Base-by-base conservation (phyloP, 2,329 filamentous ascomycete genomes). In the Beauveria sp. region DNA sequence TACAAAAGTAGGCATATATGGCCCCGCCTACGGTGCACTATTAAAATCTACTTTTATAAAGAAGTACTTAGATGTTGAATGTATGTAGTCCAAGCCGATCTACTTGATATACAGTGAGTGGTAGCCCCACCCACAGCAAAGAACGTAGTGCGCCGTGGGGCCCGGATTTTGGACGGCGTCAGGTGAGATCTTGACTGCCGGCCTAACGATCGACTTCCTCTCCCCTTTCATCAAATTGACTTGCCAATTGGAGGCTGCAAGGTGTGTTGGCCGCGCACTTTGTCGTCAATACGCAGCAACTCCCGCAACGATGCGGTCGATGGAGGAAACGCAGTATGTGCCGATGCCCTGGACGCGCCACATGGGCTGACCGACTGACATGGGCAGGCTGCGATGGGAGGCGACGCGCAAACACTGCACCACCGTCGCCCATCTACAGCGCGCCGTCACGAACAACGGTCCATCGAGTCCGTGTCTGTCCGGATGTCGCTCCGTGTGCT, bases 401-500 rank as follows among this genome's bases (percentile, higher is more conserved):
- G 78, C 81, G 67, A 86, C 88, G 43, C 81, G 85, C 69, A 77
- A 75, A 66, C 78, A 85, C 69, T 80, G 81, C 66, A 77, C 79
- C 60, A 83, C 79, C 68, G 76, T 89, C 63, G 75, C 76, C n/a
- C 81, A 86, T 63, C 77, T 92, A 60, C 86, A 83, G 73, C 79
- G 79, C 65, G 84, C 85, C n/a, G 81, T 90, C 58, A 84, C 81
- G 71, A 76, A 81, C 65, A 81, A 86, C 67, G 82, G 82, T 20
- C 73, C 81, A 18, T 73, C 73, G 12, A 89, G 82, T 68, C 85
- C 87, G 54, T 91, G 88, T 71, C 76, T 86, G 58, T 79, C 86
- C 52, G 91, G 91, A 16, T 84, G 92, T 65, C 86, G 93, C 61
- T 97, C 93, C 3, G 82, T 96, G 43, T 96, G 89, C 74, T 98